These are phyloP conservation scores for Penicillium sp. DNA, from an alignment of 2,329 filamentous ascomycete genomes.

Conservation along the genomic window DNA sequence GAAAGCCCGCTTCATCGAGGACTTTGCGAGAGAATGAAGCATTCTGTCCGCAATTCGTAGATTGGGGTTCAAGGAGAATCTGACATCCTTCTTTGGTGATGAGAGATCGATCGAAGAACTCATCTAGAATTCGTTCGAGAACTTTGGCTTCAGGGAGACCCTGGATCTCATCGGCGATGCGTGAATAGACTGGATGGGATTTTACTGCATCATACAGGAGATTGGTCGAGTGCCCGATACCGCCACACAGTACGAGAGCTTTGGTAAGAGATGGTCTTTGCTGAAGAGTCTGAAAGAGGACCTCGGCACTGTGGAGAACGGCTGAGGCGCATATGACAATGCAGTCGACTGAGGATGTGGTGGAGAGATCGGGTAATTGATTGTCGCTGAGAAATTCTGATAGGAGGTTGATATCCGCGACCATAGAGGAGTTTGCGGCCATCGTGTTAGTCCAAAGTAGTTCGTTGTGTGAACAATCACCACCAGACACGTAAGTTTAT, in stretches of 20 bases:
- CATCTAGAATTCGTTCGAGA: constrained; percentile 37
- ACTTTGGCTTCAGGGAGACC: constrained; percentile 45
- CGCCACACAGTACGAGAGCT: constrained; percentile 46
- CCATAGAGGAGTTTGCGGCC: background rate
- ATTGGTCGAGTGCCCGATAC: constrained; percentile 48
- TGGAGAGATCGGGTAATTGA: constrained; percentile 6
- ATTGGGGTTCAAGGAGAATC: constrained; percentile 46
- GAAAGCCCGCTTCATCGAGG: constrained; percentile 33
- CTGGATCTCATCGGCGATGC: constrained; percentile 30
- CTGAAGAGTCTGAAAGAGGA: constrained; percentile 37
- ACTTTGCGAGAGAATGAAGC: constrained; percentile 39
- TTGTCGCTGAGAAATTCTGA: constrained; percentile 16
- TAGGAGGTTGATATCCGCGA: constrained; percentile 26
- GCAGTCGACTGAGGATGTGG: constrained; percentile 30
- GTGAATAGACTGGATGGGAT: constrained; percentile 29
- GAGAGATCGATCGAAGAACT: constrained; percentile 22
- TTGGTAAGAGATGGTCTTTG: constrained; percentile 31
- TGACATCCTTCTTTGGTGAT: constrained; percentile 28
- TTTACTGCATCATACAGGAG: constrained; percentile 45
- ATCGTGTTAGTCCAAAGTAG: background rate
- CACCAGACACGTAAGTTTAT: background rate
- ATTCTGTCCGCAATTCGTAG: constrained; percentile 50
- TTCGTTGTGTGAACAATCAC: background rate
- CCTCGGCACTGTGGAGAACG: constrained; percentile 38
- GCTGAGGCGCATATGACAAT: constrained; percentile 45